Conservation (phyloP, 306 rosid species). For the Rosa persica region DNA sequence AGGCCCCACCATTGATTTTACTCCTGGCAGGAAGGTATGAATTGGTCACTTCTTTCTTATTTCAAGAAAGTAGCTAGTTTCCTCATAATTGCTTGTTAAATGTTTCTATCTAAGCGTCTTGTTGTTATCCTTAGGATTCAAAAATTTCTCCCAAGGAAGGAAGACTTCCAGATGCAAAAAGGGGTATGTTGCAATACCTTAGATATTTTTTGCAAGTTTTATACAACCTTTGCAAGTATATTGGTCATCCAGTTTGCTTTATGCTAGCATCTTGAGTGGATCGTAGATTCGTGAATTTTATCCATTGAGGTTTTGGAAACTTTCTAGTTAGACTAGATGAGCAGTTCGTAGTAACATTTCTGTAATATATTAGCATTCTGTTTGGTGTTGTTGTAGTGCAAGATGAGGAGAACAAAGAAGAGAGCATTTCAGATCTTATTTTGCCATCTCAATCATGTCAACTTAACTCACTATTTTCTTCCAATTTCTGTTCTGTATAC, state of each 20-base stretch:
- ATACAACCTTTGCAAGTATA: background rate
- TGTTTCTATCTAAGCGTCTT: background rate
- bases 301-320: background rate
- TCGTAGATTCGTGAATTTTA: background rate
- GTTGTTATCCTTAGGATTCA: slow-evolving; percentile 56
- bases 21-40: slow-evolving; percentile 81
- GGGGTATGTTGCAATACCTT: slow-evolving; percentile 39
- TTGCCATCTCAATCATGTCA: background rate
- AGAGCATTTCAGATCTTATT: background rate
- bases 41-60: slow-evolving; percentile 11
- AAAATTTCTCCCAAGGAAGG: slow-evolving; percentile 71
- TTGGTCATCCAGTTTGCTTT: background rate
- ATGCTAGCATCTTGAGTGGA: background rate
- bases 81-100: slow-evolving; percentile 11
- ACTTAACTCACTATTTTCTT: background rate
- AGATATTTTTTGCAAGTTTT: background rate
- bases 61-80: slow-evolving; percentile 21
- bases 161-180: slow-evolving; percentile 85
- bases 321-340: background rate
- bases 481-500: background rate
- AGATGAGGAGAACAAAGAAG: background rate
- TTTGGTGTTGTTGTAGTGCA: background rate
- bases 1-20: slow-evolving; percentile 82
- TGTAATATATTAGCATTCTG: background rate
- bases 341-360: background rate